A percentile compares a stretch with the other conserved stretches of the same genome.
phyloP scores from a whole-genome alignment of 78 protist genomes.

The Dictyostelium brefeldianum region DNA sequence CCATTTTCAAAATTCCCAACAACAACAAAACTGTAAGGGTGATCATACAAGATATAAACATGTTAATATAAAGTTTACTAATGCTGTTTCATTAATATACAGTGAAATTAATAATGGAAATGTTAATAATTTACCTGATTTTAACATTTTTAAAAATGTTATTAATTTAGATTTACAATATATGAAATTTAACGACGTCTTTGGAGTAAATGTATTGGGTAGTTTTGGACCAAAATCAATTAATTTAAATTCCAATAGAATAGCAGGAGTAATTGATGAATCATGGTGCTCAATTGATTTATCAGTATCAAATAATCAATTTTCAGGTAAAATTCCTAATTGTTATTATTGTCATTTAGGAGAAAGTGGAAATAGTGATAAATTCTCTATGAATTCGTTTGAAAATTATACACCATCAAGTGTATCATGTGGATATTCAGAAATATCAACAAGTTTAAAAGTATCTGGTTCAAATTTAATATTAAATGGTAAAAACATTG shows the following conservation, averaged over 20 bases:
- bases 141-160: not conserved
- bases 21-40: no score
- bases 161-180: not conserved
- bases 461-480: not conserved
- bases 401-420: no score
- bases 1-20: slow-evolving; percentile 1
- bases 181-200: not conserved
- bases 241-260: not conserved
- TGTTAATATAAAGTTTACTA: no score
- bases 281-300: not conserved
- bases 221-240: not conserved
- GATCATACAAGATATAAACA: no score
- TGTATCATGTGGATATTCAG: no score
- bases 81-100: no score
- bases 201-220: no score
- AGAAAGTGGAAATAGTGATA: not conserved
- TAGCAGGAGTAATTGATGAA: not conserved
- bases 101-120: not conserved
- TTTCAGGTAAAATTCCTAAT: not conserved
- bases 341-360: not conserved
- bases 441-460: not conserved
- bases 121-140: not conserved
- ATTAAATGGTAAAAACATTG: not conserved
- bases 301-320: not conserved
- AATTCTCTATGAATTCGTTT: no score